Evolutionary conservation across 140 eudicot genomes (phyloP), one percentile per base, ranked within the genome.

Genomic region (Cichorium intybus): DNA sequence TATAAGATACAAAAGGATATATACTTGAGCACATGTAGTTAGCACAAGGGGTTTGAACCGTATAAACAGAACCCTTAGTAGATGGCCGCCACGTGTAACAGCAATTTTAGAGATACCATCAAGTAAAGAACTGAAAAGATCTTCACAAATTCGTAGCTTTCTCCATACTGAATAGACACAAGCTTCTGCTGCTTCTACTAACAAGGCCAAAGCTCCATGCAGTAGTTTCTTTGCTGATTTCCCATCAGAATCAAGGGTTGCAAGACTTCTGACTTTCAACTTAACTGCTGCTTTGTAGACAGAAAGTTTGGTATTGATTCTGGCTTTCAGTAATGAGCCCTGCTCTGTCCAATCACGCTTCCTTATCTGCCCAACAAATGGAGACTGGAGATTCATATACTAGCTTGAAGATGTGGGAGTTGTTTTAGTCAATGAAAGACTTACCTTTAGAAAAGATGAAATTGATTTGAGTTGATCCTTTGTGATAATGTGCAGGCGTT

Each of bases 301-400:
- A 47, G 99, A 80, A 27, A 84, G 89, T 64, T 94, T 86, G 49
- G 80, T 75, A 37, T 84, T 89, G 54, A 94, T 81, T 75, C 90
- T 82, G 37, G 79, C 80, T 80, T 86, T 86, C 62, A 94, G 75
- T 46, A 39, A 71, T 16, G 91, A 84, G 26, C 97, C 95, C 47
- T 84, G 90, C 70, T 83, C 97, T 2, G 87, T 70, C 97, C 97
- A 93, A 26, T 86, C 94, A 45, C 95, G 81, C 95, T 89, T 94
- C 81, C 94, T 84, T 77, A 86, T 77, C 95, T 93, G 95, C 74
- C 56, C 51, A 74, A 64, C 77, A 77, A n/a, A 66, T 60, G 51
- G 64, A 39, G 56, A 67, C 50, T 60, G 51, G 64, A 39, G 56
- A 67, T 55, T 69, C 54, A 62, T 22, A 63, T 24, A 54, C 35